phyloP scores from a whole-genome alignment of 2,329 filamentous ascomycete genomes.

The Penicillium sp. region DNA sequence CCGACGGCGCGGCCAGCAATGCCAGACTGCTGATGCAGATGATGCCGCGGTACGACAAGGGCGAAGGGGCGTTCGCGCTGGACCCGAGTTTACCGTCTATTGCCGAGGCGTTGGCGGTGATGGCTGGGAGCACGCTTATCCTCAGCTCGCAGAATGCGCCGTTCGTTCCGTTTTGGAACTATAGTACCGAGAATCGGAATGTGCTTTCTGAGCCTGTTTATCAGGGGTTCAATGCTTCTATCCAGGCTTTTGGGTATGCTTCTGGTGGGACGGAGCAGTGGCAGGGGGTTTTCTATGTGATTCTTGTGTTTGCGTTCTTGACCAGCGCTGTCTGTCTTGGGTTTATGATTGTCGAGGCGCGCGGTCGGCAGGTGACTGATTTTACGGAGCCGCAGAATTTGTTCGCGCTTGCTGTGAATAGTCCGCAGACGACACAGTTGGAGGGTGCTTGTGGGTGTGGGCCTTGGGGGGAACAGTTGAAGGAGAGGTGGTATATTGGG shows the following conservation, averaged over 20 bases:
- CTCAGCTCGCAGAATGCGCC: constrained; percentile 52
- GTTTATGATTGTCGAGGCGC: constrained; percentile 52
- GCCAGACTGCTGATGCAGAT: constrained; percentile 52
- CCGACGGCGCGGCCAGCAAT: constrained; percentile 51
- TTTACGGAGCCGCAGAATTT: constrained; percentile 70
- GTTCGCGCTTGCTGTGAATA: constrained; percentile 63
- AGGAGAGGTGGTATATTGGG: constrained; percentile 38
- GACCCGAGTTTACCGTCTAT: constrained; percentile 53
- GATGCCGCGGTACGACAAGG: constrained; percentile 35
- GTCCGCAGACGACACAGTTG: constrained; percentile 45
- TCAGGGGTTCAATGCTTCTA: constrained; percentile 55
- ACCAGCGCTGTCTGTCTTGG: constrained; percentile 58
- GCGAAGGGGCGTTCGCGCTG: constrained; percentile 31
- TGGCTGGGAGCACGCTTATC: constrained; percentile 59
- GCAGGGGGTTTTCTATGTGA: constrained; percentile 59
- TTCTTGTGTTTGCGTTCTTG: constrained; percentile 57
- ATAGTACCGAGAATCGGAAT: constrained; percentile 22
- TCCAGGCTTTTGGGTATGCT: constrained; percentile 61
- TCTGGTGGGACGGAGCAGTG: constrained; percentile 54
- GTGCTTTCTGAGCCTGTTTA: constrained; percentile 42
- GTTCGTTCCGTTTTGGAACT: constrained; percentile 51
- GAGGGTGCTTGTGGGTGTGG: constrained; percentile 51
- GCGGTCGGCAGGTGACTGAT: constrained; percentile 60
- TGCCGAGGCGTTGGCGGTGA: constrained; percentile 64
- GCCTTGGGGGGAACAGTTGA: constrained; percentile 44